Conservation (phyloP, 2,329 filamentous ascomycete genomes). For the Aspergillus sp. region DNA sequence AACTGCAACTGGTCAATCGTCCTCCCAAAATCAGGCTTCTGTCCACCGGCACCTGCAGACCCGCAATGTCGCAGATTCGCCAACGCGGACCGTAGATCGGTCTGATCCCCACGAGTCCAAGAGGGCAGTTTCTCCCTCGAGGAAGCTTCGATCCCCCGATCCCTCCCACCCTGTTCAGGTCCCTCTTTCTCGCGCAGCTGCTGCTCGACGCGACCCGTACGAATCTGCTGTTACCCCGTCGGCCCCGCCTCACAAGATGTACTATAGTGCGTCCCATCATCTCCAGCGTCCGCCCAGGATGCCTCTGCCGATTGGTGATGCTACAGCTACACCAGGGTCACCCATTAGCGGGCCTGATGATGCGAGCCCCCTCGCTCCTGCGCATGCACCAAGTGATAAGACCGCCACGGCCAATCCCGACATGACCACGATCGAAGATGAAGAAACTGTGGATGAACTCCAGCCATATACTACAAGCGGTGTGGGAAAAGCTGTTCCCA, state of each 20-base stretch:
- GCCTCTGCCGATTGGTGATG: constrained; percentile 90
- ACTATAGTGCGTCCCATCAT: constrained; percentile 42
- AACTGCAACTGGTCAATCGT: constrained; percentile 42
- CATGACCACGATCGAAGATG: constrained; percentile 62
- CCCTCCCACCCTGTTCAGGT: constrained; percentile 42
- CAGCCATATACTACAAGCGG: constrained; percentile 64
- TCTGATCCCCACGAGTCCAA: constrained; percentile 24
- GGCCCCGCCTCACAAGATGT: constrained; percentile 50
- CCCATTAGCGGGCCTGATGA: constrained; percentile 78
- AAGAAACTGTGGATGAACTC: constrained; percentile 75
- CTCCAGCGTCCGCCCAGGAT: constrained; percentile 72
- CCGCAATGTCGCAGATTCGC: constrained; percentile 35
- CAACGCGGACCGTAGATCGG: constrained; percentile 24
- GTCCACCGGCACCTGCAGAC: constrained; percentile 45
- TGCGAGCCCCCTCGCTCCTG: constrained; percentile 43
- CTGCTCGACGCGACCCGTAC: constrained; percentile 29
- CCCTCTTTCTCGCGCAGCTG: constrained; percentile 30
- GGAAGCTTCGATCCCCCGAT: constrained; percentile 32
- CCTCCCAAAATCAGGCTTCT: constrained; percentile 33
- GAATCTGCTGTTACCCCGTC: constrained; percentile 37
- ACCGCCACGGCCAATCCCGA: constrained; percentile 57
- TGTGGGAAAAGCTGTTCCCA: constrained; percentile 76
- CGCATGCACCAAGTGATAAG: constrained; percentile 48
- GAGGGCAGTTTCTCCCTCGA: constrained; percentile 22
- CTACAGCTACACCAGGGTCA: constrained; percentile 83